Evolutionary conservation across 306 rosid genomes (phyloP).

Genomic region (Fragaria nilgerrensis): DNA sequence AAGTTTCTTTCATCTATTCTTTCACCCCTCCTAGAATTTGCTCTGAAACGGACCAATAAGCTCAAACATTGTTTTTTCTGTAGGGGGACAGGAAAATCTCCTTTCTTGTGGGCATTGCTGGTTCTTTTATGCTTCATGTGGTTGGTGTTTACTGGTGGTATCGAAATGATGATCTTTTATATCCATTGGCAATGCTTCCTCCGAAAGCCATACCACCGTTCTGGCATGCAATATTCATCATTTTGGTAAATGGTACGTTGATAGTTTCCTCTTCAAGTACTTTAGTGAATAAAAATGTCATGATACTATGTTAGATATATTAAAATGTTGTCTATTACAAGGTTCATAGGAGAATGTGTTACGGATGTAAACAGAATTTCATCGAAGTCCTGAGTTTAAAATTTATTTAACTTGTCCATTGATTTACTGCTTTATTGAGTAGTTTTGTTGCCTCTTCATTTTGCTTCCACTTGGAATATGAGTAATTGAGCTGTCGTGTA

Average conservation of each 20-base stretch:
- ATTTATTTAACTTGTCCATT: neutral
- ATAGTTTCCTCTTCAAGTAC: neutral
- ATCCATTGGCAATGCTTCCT: slow-evolving; percentile 75
- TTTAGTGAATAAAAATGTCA: neutral
- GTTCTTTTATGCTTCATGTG: slow-evolving; percentile 64
- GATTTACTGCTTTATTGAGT: neutral
- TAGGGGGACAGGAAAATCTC: slow-evolving; percentile 83
- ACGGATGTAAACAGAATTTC: neutral
- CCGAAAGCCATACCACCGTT: slow-evolving; percentile 72
- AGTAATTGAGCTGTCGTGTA: neutral
- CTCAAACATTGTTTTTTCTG: slow-evolving; percentile 35
- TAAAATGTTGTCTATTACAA: neutral
- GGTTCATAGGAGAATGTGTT: neutral
- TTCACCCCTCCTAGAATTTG: neutral
- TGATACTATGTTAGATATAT: neutral
- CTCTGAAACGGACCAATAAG: slow-evolving; percentile 11
- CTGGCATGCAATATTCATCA: slow-evolving; percentile 84
- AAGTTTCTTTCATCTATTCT: neutral
- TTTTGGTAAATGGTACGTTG: slow-evolving; percentile 82
- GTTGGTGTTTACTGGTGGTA: slow-evolving; percentile 76
- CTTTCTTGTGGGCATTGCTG: slow-evolving; percentile 47
- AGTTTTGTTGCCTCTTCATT: neutral
- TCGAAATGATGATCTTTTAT: slow-evolving; percentile 66
- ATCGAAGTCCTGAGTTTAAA: neutral
- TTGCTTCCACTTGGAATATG: neutral